These are phyloP conservation scores for Hibiscus mutabilis DNA, from an alignment of 345 rosid species.

Conservation along the genomic window DNA sequence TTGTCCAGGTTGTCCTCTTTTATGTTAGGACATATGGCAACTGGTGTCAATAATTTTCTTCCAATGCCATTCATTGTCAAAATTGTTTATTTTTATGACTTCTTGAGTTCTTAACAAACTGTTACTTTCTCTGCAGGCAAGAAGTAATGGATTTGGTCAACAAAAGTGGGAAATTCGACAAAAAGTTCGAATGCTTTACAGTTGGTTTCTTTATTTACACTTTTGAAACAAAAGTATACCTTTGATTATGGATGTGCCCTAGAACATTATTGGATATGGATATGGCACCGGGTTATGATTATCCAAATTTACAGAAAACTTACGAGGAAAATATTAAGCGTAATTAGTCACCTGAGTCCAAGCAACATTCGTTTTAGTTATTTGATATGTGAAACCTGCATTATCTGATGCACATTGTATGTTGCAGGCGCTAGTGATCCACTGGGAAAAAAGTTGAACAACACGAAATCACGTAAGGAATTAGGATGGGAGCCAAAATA, in stretches of 20 bases:
- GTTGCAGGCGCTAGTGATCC: slow-evolving; percentile 73
- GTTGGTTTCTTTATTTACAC: slow-evolving; percentile 28
- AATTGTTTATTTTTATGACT: not conserved
- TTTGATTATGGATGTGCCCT: not conserved
- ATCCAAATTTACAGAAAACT: not conserved
- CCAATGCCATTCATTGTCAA: not conserved
- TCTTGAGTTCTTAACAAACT: not conserved
- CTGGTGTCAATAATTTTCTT: not conserved
- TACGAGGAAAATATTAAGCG: not conserved
- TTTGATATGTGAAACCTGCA: not conserved
- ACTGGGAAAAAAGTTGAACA: slow-evolving; percentile 79
- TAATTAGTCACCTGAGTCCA: not conserved
- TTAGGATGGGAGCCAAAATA: slow-evolving; percentile 89
- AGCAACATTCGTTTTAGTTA: not conserved
- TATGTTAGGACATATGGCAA: not conserved
- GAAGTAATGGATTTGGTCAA: slow-evolving; percentile 78
- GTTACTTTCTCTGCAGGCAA: slow-evolving; percentile 46
- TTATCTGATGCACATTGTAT: not conserved
- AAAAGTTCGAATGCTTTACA: slow-evolving; percentile 68
- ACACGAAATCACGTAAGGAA: slow-evolving; percentile 58
- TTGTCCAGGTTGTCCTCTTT: slow-evolving; percentile 55
- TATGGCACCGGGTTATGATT: not conserved
- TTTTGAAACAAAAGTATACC: not conserved
- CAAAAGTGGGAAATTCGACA: slow-evolving; percentile 64
- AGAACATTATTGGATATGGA: not conserved